These are phyloP conservation scores for Aaosphaeria pasadenensis DNA, from an alignment of 2,329 filamentous ascomycete genomes.

Conservation along the genomic window DNA sequence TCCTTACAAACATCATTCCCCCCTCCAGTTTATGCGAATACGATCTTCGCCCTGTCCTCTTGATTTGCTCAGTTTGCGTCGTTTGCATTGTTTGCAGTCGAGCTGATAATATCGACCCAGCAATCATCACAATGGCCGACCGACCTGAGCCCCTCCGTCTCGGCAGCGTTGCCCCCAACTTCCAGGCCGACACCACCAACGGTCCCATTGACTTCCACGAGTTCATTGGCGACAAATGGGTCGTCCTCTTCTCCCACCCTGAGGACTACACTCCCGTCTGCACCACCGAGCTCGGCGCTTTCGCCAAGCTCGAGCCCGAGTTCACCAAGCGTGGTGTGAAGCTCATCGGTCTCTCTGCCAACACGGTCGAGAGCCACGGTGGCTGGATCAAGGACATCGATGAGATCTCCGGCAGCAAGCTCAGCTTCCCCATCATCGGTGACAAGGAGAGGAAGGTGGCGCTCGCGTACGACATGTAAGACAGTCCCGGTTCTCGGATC, in stretches of 20 bases:
- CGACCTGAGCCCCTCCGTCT: constrained; percentile 50
- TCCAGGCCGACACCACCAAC: constrained; percentile 64
- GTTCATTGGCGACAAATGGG: constrained; percentile 68
- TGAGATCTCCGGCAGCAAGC: constrained; percentile 47
- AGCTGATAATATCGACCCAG: neutral
- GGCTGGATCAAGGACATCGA: constrained; percentile 55
- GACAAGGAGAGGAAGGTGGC: constrained; percentile 54
- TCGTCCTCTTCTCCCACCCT: constrained; percentile 69
- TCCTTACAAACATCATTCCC: too few relatives aligned
- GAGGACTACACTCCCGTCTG: constrained; percentile 60
- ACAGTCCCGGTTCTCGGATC: constrained; percentile 1
- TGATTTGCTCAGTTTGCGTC: constrained; percentile 23
- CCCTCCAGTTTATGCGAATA: too few relatives aligned
- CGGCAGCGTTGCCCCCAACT: constrained; percentile 66
- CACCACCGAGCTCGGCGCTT: constrained; percentile 63
- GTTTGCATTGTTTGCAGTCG: constrained; percentile 9
- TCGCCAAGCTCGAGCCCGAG: constrained; percentile 62
- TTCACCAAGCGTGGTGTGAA: constrained; percentile 62
- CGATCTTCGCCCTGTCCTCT: constrained; percentile 11
- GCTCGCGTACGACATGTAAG: constrained; percentile 51
- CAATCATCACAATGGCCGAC: constrained; percentile 1
- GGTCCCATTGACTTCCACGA: constrained; percentile 69
- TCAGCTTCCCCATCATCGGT: constrained; percentile 53
- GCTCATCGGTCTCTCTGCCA: constrained; percentile 57
- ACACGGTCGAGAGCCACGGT: constrained; percentile 50